These are phyloP conservation scores for Podila epicladia DNA, from an alignment of 192 early-diverging fungal species.

Conservation along the genomic window DNA sequence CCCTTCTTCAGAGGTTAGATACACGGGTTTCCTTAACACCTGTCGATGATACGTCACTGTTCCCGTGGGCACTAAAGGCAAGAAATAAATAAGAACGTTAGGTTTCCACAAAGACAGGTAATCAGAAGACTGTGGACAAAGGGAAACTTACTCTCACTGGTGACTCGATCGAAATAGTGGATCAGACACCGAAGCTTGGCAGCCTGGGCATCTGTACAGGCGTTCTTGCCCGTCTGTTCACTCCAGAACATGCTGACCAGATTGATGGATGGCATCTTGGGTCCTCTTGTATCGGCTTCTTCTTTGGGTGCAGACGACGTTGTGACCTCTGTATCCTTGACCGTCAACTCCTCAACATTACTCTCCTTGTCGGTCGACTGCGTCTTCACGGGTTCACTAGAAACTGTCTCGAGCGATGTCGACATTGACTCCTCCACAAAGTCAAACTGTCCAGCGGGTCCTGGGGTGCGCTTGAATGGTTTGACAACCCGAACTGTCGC, in stretches of 20 bases:
- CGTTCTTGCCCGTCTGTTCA: constrained; percentile 18
- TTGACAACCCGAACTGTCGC: constrained; percentile 10
- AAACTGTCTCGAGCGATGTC: neutral
- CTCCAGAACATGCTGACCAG: constrained; percentile 47
- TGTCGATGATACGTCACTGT: constrained; percentile 46
- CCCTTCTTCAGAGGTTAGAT: constrained; percentile 6
- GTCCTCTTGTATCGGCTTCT: neutral
- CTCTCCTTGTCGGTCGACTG: neutral
- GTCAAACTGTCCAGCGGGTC: constrained; percentile 36
- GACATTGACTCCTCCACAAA: constrained; percentile 16
- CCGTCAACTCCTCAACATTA: constrained; percentile 8
- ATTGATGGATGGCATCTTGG: constrained; percentile 43
- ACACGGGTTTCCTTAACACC: constrained; percentile 37
- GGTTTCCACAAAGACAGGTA: neutral
- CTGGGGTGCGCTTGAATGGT: constrained; percentile 16
- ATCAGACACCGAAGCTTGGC: constrained; percentile 40
- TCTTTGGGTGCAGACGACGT: neutral
- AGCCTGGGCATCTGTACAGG: constrained; percentile 33
- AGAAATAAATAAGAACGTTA: neutral
- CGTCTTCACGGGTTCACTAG: neutral
- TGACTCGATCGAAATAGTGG: constrained; percentile 49
- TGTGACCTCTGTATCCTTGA: constrained; percentile 8
- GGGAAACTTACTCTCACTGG: constrained; percentile 32
- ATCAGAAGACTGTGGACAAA: neutral
- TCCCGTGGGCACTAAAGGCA: constrained; percentile 27